Conservation (phyloP, 2,329 filamentous ascomycete genomes). For the Cytospora piceicola region DNA sequence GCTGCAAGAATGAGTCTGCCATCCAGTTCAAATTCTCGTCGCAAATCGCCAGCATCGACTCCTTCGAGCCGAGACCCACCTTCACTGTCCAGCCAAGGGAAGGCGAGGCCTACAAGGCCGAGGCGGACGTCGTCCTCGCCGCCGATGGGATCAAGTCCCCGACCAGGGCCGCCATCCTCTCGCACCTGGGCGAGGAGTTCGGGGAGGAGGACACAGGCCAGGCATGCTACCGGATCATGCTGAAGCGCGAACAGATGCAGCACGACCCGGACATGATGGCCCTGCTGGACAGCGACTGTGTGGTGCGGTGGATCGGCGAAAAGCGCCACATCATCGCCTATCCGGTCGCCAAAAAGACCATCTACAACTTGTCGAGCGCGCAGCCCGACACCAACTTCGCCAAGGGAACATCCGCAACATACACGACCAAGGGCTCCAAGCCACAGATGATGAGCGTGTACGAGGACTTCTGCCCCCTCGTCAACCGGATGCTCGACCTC, state of each 20-base stretch:
- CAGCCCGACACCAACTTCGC: slow-evolving; percentile 67
- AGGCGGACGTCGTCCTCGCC: slow-evolving; percentile 57
- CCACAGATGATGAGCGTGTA: slow-evolving; percentile 64
- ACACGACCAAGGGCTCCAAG: slow-evolving; percentile 67
- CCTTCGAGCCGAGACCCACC: slow-evolving; percentile 61
- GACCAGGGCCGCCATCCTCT: slow-evolving; percentile 58
- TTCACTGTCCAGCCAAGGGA: slow-evolving; percentile 64
- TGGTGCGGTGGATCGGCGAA: slow-evolving; percentile 76
- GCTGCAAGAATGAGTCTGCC: slow-evolving; percentile 63
- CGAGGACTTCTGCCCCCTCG: slow-evolving; percentile 61
- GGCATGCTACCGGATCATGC: slow-evolving; percentile 79
- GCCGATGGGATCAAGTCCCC: slow-evolving; percentile 61
- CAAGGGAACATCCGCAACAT: slow-evolving; percentile 59
- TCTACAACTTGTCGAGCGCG: slow-evolving; percentile 67
- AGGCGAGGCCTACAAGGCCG: slow-evolving; percentile 56
- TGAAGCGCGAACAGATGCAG: slow-evolving; percentile 67
- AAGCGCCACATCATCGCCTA: slow-evolving; percentile 79
- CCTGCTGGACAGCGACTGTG: slow-evolving; percentile 69
- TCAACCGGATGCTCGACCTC: slow-evolving; percentile 62
- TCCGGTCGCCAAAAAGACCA: slow-evolving; percentile 67
- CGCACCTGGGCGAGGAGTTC: slow-evolving; percentile 52
- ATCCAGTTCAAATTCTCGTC: slow-evolving; percentile 73
- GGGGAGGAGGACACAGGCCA: slow-evolving; percentile 72
- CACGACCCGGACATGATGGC: slow-evolving; percentile 67
- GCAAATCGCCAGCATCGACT: slow-evolving; percentile 57